These are phyloP conservation scores for Chalciporus sp. DNA, from an alignment of 1,284 basidiomycete species.

Conservation along the genomic window DNA sequence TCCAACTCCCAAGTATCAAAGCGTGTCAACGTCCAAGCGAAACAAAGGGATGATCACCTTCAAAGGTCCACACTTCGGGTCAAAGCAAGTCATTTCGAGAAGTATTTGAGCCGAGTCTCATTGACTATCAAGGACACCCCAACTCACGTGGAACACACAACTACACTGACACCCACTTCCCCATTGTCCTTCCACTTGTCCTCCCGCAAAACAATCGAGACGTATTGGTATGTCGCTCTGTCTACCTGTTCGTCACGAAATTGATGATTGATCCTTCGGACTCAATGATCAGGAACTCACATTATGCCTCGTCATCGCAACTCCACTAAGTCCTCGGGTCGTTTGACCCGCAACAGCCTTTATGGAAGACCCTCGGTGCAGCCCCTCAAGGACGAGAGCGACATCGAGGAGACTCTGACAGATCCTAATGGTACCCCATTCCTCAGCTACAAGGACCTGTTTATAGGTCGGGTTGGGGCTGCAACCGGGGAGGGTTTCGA, in stretches of 20 bases:
- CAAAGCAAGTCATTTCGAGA: conserved; percentile 18
- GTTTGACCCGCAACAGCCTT: conserved; percentile 26
- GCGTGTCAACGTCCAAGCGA: conserved; percentile 17
- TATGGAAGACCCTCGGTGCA: conserved; percentile 17
- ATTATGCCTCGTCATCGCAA: conserved; percentile 30
- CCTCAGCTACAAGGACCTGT: conserved; percentile 20
- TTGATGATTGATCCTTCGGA: not conserved
- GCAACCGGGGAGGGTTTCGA: conserved; percentile 25
- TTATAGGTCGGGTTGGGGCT: conserved; percentile 14
- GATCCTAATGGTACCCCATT: conserved; percentile 9
- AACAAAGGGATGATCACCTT: conserved; percentile 19
- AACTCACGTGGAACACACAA: not conserved
- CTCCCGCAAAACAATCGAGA: not conserved
- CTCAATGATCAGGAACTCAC: not conserved
- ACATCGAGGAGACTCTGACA: not conserved
- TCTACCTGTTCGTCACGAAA: not conserved
- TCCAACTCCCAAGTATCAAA: conserved; percentile 10
- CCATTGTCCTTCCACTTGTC: not conserved
- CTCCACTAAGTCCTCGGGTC: conserved; percentile 14
- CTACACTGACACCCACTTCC: not conserved
- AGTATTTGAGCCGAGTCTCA: conserved; percentile 23
- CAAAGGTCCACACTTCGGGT: conserved; percentile 6
- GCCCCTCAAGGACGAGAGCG: conserved; percentile 10
- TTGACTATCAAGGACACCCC: not conserved
- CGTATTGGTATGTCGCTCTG: conserved; percentile 4